These are phyloP conservation scores for Telfairia occidentalis DNA, from an alignment of 331 rosid genomes.

Conservation along the genomic window DNA sequence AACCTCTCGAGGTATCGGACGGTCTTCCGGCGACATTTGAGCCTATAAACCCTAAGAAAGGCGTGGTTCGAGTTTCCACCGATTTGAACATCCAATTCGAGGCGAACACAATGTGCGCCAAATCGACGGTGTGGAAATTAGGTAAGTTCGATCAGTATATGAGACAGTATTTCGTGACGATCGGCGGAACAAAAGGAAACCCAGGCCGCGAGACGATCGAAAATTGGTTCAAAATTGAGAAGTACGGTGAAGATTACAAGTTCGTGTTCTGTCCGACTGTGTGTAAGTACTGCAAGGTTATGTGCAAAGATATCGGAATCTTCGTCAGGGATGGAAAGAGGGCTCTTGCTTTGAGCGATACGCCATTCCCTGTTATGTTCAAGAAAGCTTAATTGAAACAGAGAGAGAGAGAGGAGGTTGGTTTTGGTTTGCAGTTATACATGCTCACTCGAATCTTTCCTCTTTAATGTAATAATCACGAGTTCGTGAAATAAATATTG, in stretches of 20 bases:
- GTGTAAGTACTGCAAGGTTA: slow-evolving; percentile 18
- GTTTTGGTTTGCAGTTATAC: too few relatives aligned
- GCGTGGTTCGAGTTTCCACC: slow-evolving; percentile 26
- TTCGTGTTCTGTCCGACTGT: slow-evolving; percentile 36
- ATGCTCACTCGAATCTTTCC: background rate
- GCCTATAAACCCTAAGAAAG: slow-evolving; percentile 16
- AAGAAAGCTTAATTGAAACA: too few relatives aligned
- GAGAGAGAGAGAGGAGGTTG: too few relatives aligned
- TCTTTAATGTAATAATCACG: background rate
- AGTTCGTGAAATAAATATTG: too few relatives aligned
- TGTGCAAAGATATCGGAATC: slow-evolving; percentile 36
- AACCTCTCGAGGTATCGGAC: slow-evolving; percentile 13
- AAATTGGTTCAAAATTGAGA: slow-evolving; percentile 52
- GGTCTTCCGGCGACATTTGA: slow-evolving; percentile 30
- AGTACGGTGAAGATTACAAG: slow-evolving; percentile 19
- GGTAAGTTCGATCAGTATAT: slow-evolving; percentile 16
- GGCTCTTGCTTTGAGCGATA: slow-evolving; percentile 34
- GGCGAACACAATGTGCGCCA: slow-evolving; percentile 8
- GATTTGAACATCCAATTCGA: slow-evolving; percentile 33
- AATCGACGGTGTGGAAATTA: slow-evolving; percentile 37
- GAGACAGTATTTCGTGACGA: slow-evolving; percentile 31
- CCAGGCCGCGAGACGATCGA: slow-evolving; percentile 22
- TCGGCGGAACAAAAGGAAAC: slow-evolving; percentile 42
- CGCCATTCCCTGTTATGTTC: slow-evolving; percentile 31
- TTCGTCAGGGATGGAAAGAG: slow-evolving; percentile 19